phyloP scores from a whole-genome alignment of 148 eudicot species.

The Cornus florida region DNA sequence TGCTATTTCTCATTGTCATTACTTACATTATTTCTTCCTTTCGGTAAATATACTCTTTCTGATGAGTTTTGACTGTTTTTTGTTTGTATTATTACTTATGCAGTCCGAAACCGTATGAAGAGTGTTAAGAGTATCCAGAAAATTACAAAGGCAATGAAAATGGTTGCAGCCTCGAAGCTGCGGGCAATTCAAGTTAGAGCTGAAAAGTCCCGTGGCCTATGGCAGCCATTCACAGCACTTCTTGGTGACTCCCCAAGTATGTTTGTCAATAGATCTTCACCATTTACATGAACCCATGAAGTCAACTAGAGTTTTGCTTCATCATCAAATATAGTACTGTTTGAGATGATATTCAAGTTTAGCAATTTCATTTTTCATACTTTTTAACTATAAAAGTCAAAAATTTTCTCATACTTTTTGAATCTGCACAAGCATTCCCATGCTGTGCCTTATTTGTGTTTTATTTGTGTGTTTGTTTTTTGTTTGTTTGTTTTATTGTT shows the following conservation, averaged over 20 bases:
- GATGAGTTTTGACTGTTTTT: background rate
- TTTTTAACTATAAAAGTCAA: background rate
- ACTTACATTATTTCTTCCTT: background rate
- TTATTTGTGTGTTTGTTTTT: too few species aligned
- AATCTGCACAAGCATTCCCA: background rate
- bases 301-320: slow-evolving; percentile 2
- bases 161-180: slow-evolving; percentile 99
- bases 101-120: slow-evolving; percentile 97
- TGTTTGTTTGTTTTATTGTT: too few species aligned
- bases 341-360: background rate
- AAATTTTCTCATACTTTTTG: background rate
- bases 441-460: background rate
- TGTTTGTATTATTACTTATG: slow-evolving; percentile 18
- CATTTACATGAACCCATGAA: background rate
- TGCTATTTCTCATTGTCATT: background rate
- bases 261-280: slow-evolving; percentile 17
- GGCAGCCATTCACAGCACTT: slow-evolving; percentile 99
- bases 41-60: background rate
- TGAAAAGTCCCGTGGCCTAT: slow-evolving; percentile 95
- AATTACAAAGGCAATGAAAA: slow-evolving; percentile 99
- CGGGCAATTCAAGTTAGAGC: slow-evolving; percentile 84
- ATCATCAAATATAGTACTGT: background rate
- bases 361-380: background rate
- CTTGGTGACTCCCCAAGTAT: slow-evolving; percentile 95
- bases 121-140: slow-evolving; percentile 96